These are phyloP conservation scores for Exserohilum turcica DNA, from an alignment of 2,329 filamentous ascomycete genomes.

Conservation along the genomic window DNA sequence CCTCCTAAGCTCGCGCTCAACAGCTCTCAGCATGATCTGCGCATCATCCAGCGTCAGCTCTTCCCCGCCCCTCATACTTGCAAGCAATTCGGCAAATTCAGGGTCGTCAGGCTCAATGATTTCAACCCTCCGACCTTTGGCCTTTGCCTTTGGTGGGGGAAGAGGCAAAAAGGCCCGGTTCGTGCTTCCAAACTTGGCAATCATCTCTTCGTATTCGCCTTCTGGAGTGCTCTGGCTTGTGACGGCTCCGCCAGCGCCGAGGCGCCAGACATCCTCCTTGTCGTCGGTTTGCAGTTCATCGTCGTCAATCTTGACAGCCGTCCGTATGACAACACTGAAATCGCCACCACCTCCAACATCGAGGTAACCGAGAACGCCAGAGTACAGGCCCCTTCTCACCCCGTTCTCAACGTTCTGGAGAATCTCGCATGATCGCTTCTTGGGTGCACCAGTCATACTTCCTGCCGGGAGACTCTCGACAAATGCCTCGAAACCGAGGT, in stretches of 20 bases:
- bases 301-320: conserved; percentile 63
- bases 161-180: conserved; percentile 36
- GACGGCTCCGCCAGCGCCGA: conserved; percentile 89
- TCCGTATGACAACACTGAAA: conserved; percentile 90
- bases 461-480: conserved; percentile 81
- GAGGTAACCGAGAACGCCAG: conserved; percentile 87
- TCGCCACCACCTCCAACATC: conserved; percentile 84
- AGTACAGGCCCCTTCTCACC: conserved; percentile 75
- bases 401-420: conserved; percentile 70
- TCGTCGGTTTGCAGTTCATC: conserved; percentile 11
- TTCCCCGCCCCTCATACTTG: conserved; percentile 21
- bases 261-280: conserved; percentile 69
- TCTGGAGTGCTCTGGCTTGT: conserved; percentile 80
- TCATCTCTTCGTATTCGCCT: conserved; percentile 90
- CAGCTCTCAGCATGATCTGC: conserved; percentile 24
- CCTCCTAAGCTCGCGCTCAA: conserved; percentile 21
- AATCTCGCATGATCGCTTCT: conserved; percentile 88
- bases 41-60: conserved; percentile 24
- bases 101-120: conserved; percentile 26
- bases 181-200: conserved; percentile 49
- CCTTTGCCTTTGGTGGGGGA: conserved; percentile 14
- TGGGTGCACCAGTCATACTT: conserved; percentile 95
- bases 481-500: conserved; percentile 74
- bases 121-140: conserved; percentile 20
- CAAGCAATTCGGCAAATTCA: conserved; percentile 27